Conservation (phyloP, 2,329 filamentous ascomycete species). For the Ophiostoma piceae region DNA sequence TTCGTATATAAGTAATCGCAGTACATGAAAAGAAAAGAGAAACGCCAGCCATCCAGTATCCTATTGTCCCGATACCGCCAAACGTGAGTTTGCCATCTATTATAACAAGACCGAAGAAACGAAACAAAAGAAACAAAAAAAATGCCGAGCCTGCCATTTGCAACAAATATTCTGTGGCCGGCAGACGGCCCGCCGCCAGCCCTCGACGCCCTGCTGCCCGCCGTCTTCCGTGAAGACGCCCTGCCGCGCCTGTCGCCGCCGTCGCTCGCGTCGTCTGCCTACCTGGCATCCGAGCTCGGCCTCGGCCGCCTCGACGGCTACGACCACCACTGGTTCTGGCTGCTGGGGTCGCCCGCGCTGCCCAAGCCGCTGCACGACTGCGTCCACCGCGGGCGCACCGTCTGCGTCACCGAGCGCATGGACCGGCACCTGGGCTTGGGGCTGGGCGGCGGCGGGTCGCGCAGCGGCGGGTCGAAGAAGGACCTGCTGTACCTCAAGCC, state of each 20-base stretch:
- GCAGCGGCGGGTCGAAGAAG: conserved; percentile 23
- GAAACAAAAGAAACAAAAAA: not conserved
- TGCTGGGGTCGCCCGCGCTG: conserved; percentile 26
- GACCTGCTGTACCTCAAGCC: conserved; percentile 35
- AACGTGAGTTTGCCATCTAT: not conserved
- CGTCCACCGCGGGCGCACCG: conserved; percentile 25
- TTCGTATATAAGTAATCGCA: not conserved
- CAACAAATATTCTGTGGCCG: conserved; percentile 24
- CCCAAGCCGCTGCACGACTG: conserved; percentile 30
- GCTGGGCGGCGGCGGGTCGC: conserved; percentile 24
- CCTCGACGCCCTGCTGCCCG: conserved; percentile 26
- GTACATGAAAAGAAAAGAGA: not conserved
- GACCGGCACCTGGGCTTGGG: conserved; percentile 34
- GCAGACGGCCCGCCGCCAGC: conserved; percentile 9
- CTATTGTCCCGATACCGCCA: not conserved
- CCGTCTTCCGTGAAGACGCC: conserved; percentile 25
- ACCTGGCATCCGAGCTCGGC: conserved; percentile 26
- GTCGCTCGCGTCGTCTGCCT: conserved; percentile 23
- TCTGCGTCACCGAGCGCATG: conserved; percentile 32
- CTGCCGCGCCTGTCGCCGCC: conserved; percentile 19
- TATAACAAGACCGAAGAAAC: not conserved
- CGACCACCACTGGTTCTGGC: conserved; percentile 29
- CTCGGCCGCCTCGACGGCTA: conserved; percentile 27
- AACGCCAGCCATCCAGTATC: not conserved
- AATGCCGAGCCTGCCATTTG: conserved; percentile 21